Evolutionary conservation across 306 rosid genomes (phyloP).

Genomic region (Argentina anserina): DNA sequence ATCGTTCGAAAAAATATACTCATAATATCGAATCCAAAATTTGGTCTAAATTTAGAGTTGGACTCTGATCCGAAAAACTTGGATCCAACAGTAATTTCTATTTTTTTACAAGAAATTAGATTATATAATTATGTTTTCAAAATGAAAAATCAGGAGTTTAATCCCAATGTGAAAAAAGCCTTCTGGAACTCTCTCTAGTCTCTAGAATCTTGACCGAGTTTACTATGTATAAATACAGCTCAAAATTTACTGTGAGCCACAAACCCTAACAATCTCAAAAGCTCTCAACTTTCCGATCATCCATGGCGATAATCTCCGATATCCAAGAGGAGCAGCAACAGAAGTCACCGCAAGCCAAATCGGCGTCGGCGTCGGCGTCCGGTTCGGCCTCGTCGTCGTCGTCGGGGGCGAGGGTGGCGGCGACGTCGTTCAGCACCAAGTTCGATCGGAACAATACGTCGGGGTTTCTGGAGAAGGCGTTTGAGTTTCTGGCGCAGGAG

Average conservation of each 20-base stretch:
- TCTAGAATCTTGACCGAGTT: neutral
- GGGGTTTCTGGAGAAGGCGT: slow-evolving; percentile 47
- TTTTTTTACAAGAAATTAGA: neutral
- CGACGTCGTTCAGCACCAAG: slow-evolving; percentile 41
- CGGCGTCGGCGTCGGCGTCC: slow-evolving; percentile 22
- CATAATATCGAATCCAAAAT: too few relatives aligned
- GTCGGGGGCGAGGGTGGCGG: slow-evolving; percentile 19
- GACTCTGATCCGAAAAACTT: neutral
- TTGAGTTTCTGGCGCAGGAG: slow-evolving; percentile 49
- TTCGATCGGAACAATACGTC: slow-evolving; percentile 63
- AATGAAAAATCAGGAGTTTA: neutral
- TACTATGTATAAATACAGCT: neutral
- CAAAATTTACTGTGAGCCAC: neutral
- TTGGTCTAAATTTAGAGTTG: neutral
- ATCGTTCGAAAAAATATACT: too few relatives aligned
- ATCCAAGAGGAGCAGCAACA: slow-evolving; percentile 35
- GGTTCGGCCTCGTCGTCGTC: slow-evolving; percentile 32
- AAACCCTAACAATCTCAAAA: slow-evolving; percentile 4
- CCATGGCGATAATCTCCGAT: slow-evolving; percentile 81
- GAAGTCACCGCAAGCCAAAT: slow-evolving; percentile 5
- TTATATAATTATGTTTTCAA: neutral
- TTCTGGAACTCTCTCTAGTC: slow-evolving; percentile 2
- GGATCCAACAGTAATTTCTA: too few relatives aligned
- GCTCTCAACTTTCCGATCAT: neutral
- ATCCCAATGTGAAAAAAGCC: neutral